Evolutionary conservation across 352 stramenopile species (phyloP), one percentile per base, ranked within the genome.

Genomic region (Phytophthora palmivora): DNA sequence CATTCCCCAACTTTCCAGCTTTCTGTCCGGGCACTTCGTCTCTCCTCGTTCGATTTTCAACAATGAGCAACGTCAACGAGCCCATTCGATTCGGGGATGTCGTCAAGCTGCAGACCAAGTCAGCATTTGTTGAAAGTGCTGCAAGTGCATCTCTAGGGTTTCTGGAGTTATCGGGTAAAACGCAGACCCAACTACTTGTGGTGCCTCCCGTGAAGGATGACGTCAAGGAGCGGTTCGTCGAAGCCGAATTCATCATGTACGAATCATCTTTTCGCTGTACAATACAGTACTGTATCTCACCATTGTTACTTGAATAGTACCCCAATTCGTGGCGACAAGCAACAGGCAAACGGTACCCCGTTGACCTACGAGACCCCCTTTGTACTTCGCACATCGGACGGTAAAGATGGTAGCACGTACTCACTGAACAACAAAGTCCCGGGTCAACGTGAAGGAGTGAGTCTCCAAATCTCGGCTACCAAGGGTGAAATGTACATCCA

Each of bases 341-440:
- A 68, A 22, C 70, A 72, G 15, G 30, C 52, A 1, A 56, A 61
- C 4, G 80, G 80, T 48, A 88, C 79, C 16, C 69, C 72, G 19
- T 59, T 92, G 34, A 87, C 70, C 18, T 94, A 85, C 47, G 72
- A 84, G 54, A 83, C 89, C 43, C 69, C 79, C 15, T 91, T 94
- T 46, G 77, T 91, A 44, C 79, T 94, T 32, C 53, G 69, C 15
- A 90, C 83, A 18, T 89, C 73, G 24, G 70, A 88, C 47, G 62
- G 62, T 0, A 76, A 65, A 24, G 51, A 72, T 54, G 78, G 72
- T 36, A 78, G 79, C 36, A 73, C 67, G 4, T 93, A 90, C 72
- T 83, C 85, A 46, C 70, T 94, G 21, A 92, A 90, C 70, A 91
- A 90, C 74, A 92, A 92, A 67, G 84, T 88, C 30, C 43, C 77